Conservation (phyloP, 768 basidiomycete genomes). For the Pulveroboletus sp. region DNA sequence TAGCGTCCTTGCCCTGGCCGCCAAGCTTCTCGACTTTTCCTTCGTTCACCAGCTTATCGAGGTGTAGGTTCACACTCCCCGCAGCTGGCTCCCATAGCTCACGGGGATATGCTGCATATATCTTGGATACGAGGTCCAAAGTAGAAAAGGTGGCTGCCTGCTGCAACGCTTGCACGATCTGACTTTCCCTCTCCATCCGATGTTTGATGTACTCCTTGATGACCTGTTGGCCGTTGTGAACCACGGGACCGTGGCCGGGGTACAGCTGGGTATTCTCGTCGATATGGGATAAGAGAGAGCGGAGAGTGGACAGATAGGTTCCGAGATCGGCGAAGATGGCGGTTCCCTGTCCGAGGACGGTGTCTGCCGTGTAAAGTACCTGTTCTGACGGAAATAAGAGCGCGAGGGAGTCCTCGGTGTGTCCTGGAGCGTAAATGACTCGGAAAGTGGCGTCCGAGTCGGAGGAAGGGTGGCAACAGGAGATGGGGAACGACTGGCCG, state of each 20-base stretch:
- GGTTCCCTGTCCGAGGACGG: conserved; percentile 85
- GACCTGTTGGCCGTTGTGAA: conserved; percentile 54
- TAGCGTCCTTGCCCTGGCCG: conserved; percentile 49
- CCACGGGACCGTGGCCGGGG: conserved; percentile 85
- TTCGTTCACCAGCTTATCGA: conserved; percentile 69
- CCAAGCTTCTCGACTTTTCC: conserved; percentile 47
- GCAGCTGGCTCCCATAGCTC: conserved; percentile 70
- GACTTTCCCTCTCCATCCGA: conserved; percentile 72
- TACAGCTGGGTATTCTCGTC: conserved; percentile 59
- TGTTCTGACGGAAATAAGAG: conserved; percentile 65
- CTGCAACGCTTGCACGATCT: conserved; percentile 59
- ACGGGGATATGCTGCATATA: conserved; percentile 73
- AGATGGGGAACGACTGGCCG: conserved; percentile 45
- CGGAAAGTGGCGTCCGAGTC: conserved; percentile 36
- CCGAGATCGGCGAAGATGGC: conserved; percentile 84
- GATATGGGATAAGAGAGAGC: conserved; percentile 43
- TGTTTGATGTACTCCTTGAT: conserved; percentile 77
- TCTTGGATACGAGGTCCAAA: conserved; percentile 56
- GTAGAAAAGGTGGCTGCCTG: conserved; percentile 48
- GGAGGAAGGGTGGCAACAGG: conserved; percentile 5
- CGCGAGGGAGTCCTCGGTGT: conserved; percentile 82
- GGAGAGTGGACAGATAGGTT: conserved; percentile 63
- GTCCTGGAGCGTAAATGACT: conserved; percentile 85
- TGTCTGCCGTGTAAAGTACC: conserved; percentile 87
- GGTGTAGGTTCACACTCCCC: conserved; percentile 63